phyloP scores from a whole-genome alignment of 148 eudicot genomes.

The Agrostemma githago region DNA sequence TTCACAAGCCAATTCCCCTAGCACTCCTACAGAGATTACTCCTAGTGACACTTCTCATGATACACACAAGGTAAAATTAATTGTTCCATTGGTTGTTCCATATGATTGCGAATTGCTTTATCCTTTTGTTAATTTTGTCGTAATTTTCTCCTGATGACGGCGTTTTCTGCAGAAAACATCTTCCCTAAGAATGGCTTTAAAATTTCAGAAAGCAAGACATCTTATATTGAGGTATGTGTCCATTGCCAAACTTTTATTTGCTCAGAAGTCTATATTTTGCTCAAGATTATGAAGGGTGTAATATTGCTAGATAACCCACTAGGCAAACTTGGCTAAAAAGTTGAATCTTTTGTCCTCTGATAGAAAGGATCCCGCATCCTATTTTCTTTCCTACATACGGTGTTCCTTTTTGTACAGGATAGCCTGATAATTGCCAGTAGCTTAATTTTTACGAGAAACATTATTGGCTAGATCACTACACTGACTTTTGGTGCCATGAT shows the following conservation, averaged over 20 bases:
- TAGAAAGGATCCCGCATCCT: too few species aligned
- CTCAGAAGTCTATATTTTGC: too few species aligned
- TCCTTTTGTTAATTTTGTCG: slow-evolving; percentile 1
- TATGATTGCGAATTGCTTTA: not conserved
- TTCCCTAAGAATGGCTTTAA: slow-evolving; percentile 47
- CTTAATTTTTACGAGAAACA: too few species aligned
- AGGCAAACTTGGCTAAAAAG: not conserved
- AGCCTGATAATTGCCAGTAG: too few species aligned
- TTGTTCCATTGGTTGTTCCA: not conserved
- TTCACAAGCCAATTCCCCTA: slow-evolving; percentile 21
- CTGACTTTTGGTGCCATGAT: too few species aligned
- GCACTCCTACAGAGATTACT: not conserved
- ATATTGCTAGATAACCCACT: too few species aligned
- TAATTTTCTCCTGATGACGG: slow-evolving; percentile 24
- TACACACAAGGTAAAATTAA: slow-evolving; percentile 34
- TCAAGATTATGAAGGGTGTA: not conserved
- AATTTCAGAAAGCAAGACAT: slow-evolving; percentile 41
- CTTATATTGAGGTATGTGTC: slow-evolving; percentile 43
- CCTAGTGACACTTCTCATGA: not conserved
- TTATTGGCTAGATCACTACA: too few species aligned
- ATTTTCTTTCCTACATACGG: too few species aligned
- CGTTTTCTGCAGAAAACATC: slow-evolving; percentile 28
- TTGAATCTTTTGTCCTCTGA: not conserved
- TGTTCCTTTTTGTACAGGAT: too few species aligned
- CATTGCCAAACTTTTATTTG: not conserved